phyloP scores from a whole-genome alignment of 768 basidiomycete genomes.

The Calocera viscosa region DNA sequence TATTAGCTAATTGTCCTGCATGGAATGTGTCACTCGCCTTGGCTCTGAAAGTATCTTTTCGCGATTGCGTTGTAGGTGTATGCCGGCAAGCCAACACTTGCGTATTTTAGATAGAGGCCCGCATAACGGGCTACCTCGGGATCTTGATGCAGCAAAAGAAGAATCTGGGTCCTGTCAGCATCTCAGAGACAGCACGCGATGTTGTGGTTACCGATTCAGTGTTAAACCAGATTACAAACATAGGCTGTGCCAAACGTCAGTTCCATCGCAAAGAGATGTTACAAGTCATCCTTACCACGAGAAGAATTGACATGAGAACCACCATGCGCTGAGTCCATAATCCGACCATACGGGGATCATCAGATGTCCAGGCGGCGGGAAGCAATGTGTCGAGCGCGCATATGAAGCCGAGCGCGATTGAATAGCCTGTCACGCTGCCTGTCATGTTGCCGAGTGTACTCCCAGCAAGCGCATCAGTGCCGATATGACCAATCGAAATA shows the following conservation, averaged over 20 bases:
- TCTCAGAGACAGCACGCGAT: conserved; percentile 19
- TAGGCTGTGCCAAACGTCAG: conserved; percentile 31
- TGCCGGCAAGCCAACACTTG: conserved; percentile 68
- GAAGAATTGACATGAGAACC: conserved; percentile 44
- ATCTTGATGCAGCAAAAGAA: conserved; percentile 50
- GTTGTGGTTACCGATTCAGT: conserved; percentile 37
- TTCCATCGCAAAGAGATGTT: conserved; percentile 9
- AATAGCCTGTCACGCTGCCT: conserved; percentile 57
- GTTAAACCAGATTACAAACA: conserved; percentile 65
- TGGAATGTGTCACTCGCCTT: conserved; percentile 8
- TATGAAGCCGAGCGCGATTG: conserved; percentile 67
- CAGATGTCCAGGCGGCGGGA: conserved; percentile 88
- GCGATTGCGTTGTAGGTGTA: conserved; percentile 47
- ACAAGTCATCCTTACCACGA: conserved; percentile 41
- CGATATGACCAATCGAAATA: conserved; percentile 79
- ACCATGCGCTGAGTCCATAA: conserved; percentile 85
- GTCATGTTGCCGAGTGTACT: conserved; percentile 65
- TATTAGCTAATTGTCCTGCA: neutral
- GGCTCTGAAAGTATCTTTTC: conserved; percentile 24
- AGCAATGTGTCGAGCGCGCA: conserved; percentile 87
- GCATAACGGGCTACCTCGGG: conserved; percentile 73
- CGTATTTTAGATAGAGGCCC: conserved; percentile 59
- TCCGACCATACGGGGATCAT: conserved; percentile 71
- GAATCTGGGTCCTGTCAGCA: conserved; percentile 6
- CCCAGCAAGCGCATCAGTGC: conserved; percentile 78